Evolutionary conservation across 78 protist genomes (phyloP).

Genomic region (Capsaspora owczarzaki): DNA sequence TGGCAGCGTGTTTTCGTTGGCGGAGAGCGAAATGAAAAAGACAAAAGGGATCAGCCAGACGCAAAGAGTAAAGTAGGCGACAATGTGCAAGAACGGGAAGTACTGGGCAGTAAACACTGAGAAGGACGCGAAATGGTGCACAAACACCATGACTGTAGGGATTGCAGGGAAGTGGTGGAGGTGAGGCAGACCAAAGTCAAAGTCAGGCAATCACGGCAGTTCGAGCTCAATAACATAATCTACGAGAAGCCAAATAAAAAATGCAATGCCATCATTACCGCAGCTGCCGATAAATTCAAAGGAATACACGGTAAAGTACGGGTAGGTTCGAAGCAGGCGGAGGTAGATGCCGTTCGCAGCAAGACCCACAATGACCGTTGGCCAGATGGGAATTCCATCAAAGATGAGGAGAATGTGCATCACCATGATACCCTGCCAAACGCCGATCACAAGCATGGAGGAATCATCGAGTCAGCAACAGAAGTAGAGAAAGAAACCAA

Average conservation of each 20-base stretch:
- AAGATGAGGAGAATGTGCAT: background rate
- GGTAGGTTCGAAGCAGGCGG: background rate
- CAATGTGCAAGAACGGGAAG: slow-evolving; percentile 8
- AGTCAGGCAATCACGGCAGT: background rate
- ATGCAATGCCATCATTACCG: background rate
- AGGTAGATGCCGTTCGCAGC: background rate
- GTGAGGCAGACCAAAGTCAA: background rate
- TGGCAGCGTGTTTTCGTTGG: slow-evolving; percentile 22
- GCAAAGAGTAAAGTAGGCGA: slow-evolving; percentile 25
- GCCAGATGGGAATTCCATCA: background rate
- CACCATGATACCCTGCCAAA: background rate
- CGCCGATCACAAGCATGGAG: background rate
- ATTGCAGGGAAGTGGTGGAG: background rate
- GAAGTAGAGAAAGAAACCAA: background rate
- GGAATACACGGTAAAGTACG: background rate
- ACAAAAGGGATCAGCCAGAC: slow-evolving; percentile 41
- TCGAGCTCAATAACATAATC: background rate
- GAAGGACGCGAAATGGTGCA: background rate
- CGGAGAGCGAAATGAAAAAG: slow-evolving; percentile 33
- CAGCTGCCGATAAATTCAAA: background rate
- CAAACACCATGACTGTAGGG: background rate
- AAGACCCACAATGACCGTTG: background rate
- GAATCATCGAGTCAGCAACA: background rate
- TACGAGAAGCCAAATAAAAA: background rate
- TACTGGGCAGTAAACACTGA: background rate